Evolutionary conservation across 768 basidiomycete species (phyloP).

Genomic region (Mycena vitilis): DNA sequence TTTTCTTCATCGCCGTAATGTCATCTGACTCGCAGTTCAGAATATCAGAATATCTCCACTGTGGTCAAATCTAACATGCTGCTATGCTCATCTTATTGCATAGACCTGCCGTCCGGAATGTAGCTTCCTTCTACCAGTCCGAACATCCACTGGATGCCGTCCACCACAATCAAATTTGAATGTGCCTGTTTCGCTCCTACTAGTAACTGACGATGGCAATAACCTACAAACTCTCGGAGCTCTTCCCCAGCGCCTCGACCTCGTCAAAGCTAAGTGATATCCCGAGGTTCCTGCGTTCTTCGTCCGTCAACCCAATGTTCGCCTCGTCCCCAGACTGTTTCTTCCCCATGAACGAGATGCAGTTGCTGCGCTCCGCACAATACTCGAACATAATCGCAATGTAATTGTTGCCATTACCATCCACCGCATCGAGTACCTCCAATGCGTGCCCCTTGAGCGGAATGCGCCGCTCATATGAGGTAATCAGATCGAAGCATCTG

Average conservation of each 20-base stretch:
- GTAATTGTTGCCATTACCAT: slow-evolving; percentile 29
- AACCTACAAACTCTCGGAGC: too few species aligned
- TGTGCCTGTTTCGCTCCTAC: too few species aligned
- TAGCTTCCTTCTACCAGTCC: too few species aligned
- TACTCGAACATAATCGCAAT: slow-evolving; percentile 25
- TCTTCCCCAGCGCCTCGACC: slow-evolving; percentile 3
- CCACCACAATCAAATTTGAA: too few species aligned
- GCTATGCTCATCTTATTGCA: too few species aligned
- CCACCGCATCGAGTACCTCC: slow-evolving; percentile 18
- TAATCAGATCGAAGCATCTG: slow-evolving; percentile 13
- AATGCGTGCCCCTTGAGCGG: slow-evolving; percentile 18
- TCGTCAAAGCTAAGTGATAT: slow-evolving; percentile 16
- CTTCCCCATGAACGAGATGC: slow-evolving; percentile 23
- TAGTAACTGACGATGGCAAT: too few species aligned
- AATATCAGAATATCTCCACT: too few species aligned
- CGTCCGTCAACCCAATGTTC: slow-evolving; percentile 4
- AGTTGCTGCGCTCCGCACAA: not conserved
- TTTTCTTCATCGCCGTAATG: too few species aligned
- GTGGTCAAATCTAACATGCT: too few species aligned
- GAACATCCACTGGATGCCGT: too few species aligned
- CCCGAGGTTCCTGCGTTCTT: slow-evolving; percentile 14
- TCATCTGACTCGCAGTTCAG: too few species aligned
- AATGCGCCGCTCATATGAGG: slow-evolving; percentile 6
- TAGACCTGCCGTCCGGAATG: too few species aligned
- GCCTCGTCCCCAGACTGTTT: slow-evolving; percentile 1